Base-by-base conservation (phyloP, 2,329 filamentous ascomycete genomes). In the Epichloe coenophiala region DNA sequence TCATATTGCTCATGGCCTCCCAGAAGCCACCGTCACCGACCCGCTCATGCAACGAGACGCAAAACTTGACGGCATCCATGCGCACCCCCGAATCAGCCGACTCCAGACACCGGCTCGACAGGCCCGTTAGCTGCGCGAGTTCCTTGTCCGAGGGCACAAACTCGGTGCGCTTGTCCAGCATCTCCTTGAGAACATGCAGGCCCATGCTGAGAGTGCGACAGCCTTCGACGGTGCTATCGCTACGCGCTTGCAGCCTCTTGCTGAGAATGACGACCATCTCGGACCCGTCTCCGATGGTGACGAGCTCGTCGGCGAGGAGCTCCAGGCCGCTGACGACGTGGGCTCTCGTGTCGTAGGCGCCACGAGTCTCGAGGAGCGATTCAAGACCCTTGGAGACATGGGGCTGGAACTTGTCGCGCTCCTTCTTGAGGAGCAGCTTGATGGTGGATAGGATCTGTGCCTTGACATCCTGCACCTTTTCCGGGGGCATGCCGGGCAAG, bases 61-160 rank as follows among this genome's bases (percentile, higher is more conserved):
- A 88, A n/a, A 89, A 73, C 62, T 87, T 81, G 44, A 89, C 83
- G n/a, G 85, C 83, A 54, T 86, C 85, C 74, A 88, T 86, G 40
- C 80, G 72, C 7, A 84, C 80, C 76, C 76, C 78, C 45, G 77
- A 81, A 59, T 83, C 79, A 27, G 68, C 61, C 55, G 77, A 81
- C 55, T 80, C 78, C 17, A 84, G 70, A 55, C 79, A 83, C 43
- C 73, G 69, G n/a, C 68, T 68, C 3, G 78, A 71, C 21, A 83
- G 67, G 9, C 57, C 64, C 2, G 75, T 69, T 37, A 83, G 69
- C 48, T 68, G 70, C 0, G 61, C 61, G n/a, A 82, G 66, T 59
- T 83, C 77, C 6, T 57, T 58, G 5, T 78, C 73, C 13, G 66
- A 69, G 2, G 77, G 78, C 43, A 68, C 59, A 55, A 76, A 81